phyloP scores from a whole-genome alignment of 2,329 filamentous ascomycete species.

The Fusarium annulatum region DNA sequence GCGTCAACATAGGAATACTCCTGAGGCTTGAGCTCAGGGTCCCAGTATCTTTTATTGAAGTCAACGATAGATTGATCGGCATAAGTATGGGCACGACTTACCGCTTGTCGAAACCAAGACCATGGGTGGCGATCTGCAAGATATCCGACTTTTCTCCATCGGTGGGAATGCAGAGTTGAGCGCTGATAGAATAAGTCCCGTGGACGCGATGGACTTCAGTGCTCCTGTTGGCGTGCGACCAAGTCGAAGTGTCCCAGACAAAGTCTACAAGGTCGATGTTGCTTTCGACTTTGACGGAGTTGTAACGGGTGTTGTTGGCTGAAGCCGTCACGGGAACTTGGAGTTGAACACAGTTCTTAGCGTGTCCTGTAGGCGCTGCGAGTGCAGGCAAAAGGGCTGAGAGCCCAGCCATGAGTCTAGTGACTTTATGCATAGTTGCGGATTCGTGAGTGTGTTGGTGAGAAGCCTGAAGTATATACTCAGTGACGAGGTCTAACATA shows the following conservation, averaged over 20 bases:
- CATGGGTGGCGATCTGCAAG: background rate
- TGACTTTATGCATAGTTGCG: fast-evolving
- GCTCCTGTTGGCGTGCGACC: background rate
- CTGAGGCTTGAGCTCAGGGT: background rate
- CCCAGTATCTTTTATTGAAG: background rate
- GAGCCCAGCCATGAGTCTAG: fast-evolving
- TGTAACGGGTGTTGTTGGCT: background rate
- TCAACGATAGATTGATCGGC: no score
- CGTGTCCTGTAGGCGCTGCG: fast-evolving
- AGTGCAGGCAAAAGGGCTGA: fast-evolving
- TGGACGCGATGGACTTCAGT: fast-evolving
- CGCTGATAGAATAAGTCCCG: background rate
- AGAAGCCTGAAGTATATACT: background rate
- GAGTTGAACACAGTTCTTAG: background rate
- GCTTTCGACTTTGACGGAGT: background rate
- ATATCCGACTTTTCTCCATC: background rate
- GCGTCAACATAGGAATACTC: background rate
- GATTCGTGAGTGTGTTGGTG: fast-evolving
- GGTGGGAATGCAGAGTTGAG: background rate
- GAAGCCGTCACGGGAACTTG: background rate
- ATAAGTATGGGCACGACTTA: no score
- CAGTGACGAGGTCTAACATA: no score
- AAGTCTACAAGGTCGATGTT: background rate
- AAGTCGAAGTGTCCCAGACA: background rate
- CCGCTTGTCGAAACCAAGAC: background rate